phyloP scores from a whole-genome alignment of 257 asterid species.

The Perilla frutescens region DNA sequence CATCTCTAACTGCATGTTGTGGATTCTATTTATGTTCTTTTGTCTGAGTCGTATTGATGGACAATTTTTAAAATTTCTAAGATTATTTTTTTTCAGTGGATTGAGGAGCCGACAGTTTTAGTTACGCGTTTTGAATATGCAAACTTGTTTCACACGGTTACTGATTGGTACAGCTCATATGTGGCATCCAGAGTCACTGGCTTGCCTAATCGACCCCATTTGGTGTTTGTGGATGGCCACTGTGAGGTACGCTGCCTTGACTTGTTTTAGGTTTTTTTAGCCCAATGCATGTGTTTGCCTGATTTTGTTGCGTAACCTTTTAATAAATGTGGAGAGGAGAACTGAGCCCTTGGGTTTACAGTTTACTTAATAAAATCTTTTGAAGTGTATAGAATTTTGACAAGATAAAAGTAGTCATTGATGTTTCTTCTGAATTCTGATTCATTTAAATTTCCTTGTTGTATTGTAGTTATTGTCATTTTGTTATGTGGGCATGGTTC shows the following conservation, averaged over 20 bases:
- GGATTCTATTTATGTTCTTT: constrained; percentile 4
- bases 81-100: constrained; percentile 72
- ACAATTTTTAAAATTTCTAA: constrained; percentile 24
- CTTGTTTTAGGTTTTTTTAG: neutral
- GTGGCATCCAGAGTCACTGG: constrained; percentile 91
- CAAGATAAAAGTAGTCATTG: neutral
- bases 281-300: neutral
- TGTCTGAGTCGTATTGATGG: neutral
- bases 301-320: neutral
- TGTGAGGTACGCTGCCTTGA: constrained; percentile 68
- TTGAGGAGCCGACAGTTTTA: constrained; percentile 88
- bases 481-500: neutral
- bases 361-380: no score
- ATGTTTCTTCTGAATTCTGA: constrained; percentile 21
- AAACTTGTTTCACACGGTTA: constrained; percentile 89
- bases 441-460: neutral
- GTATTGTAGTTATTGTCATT: neutral
- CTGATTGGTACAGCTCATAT: constrained; percentile 98
- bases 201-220: constrained; percentile 85
- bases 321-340: neutral
- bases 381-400: neutral
- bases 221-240: constrained; percentile 94
- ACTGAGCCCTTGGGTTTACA: neutral
- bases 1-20: constrained; percentile 3
- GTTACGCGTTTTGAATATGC: constrained; percentile 96